phyloP scores from a whole-genome alignment of 2,329 filamentous ascomycete genomes.

The Chrysosphaeria jannelii region DNA sequence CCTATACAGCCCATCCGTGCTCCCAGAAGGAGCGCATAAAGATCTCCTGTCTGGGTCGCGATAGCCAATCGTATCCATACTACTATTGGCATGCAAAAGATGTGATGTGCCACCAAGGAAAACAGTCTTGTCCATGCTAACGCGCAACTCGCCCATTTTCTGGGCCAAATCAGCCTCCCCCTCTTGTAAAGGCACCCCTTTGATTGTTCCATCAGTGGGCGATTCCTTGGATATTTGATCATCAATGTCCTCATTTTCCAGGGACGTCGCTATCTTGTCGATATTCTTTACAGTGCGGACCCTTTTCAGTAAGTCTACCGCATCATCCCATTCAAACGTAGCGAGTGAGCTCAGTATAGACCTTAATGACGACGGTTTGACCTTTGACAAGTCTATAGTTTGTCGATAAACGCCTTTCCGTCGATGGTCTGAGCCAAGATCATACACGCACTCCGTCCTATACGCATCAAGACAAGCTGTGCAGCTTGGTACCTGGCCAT shows the following conservation, averaged over 20 bases:
- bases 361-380: conserved; percentile 61
- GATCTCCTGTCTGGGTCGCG: too few species aligned
- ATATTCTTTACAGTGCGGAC: conserved; percentile 62
- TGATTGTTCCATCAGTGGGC: conserved; percentile 10
- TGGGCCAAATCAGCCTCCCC: conserved; percentile 59
- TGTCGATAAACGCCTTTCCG: conserved; percentile 93
- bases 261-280: conserved; percentile 21
- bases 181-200: too few species aligned
- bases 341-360: conserved; percentile 81
- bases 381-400: conserved; percentile 68
- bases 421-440: conserved; percentile 84
- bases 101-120: conserved; percentile 91
- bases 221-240: conserved; percentile 10
- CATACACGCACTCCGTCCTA: conserved; percentile 69
- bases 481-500: conserved; percentile 71
- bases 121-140: conserved; percentile 65
- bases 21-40: too few species aligned
- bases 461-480: conserved; percentile 93
- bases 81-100: conserved; percentile 37
- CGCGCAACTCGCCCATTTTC: conserved; percentile 71
- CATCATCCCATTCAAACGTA: conserved; percentile 70
- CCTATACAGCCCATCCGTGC: conserved; percentile 5
- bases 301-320: conserved; percentile 48
- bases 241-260: conserved; percentile 11
- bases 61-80: background rate